Percentiles rank a stretch among this genome's conserved stretches.
These are phyloP conservation scores for Camptophora hylomeconis DNA, from an alignment of 2,329 filamentous ascomycete genomes.

Conservation along the genomic window DNA sequence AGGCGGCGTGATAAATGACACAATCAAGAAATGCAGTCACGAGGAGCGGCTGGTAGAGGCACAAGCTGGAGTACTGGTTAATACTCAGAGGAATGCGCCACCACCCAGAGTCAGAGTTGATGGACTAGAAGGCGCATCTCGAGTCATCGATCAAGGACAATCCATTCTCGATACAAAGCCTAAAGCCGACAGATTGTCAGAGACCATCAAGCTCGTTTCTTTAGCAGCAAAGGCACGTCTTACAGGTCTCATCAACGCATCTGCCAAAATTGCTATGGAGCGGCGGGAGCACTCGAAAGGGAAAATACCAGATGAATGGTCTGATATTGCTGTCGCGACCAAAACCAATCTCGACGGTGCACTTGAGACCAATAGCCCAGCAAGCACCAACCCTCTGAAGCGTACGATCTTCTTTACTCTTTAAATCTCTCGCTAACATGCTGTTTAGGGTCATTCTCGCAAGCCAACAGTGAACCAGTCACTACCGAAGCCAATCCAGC, in stretches of 20 bases:
- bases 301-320: slow-evolving; percentile 62
- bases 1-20: slow-evolving; percentile 41
- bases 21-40: slow-evolving; percentile 43
- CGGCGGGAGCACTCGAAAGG: slow-evolving; percentile 72
- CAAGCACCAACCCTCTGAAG: slow-evolving; percentile 23
- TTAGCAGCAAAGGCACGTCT: slow-evolving; percentile 71
- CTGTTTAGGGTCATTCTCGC: slow-evolving; percentile 24
- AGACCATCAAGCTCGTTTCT: slow-evolving; percentile 71
- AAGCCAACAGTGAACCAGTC: slow-evolving; percentile 25
- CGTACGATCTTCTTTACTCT: slow-evolving; percentile 21
- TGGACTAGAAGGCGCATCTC: slow-evolving; percentile 48
- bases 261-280: slow-evolving; percentile 54
- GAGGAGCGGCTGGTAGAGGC: slow-evolving; percentile 46
- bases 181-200: slow-evolving; percentile 53
- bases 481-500: slow-evolving; percentile 23
- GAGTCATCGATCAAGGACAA: slow-evolving; percentile 51
- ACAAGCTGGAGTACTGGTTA: slow-evolving; percentile 42
- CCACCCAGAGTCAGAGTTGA: slow-evolving; percentile 33
- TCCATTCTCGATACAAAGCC: slow-evolving; percentile 56
- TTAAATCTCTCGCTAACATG: slow-evolving; percentile 18
- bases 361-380: slow-evolving; percentile 22
- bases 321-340: slow-evolving; percentile 50
- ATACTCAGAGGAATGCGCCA: slow-evolving; percentile 26
- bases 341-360: slow-evolving; percentile 26
- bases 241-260: slow-evolving; percentile 63